Conservation (phyloP, 2,329 filamentous ascomycete genomes). For the Sordariomycetes sp. region DNA sequence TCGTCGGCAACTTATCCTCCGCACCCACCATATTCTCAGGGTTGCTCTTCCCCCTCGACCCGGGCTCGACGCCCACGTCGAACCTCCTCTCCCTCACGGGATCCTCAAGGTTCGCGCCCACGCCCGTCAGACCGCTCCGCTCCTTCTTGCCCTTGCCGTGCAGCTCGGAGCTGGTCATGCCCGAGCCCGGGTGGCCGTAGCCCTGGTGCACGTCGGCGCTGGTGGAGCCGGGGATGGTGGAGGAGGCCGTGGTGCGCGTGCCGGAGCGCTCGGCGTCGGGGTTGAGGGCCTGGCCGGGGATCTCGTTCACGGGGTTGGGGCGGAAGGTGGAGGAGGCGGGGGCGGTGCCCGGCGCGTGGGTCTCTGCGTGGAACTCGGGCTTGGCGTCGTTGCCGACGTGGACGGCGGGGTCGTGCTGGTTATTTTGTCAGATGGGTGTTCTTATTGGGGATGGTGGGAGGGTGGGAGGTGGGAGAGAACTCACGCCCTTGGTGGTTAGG, state of each 20-base stretch:
- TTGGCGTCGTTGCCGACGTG: conserved; percentile 46
- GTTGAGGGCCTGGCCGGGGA: conserved; percentile 23
- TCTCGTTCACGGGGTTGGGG: conserved; percentile 23
- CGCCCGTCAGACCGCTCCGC: conserved; percentile 25
- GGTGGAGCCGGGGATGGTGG: conserved; percentile 31
- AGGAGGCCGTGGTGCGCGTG: conserved; percentile 19
- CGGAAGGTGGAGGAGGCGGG: conserved; percentile 32
- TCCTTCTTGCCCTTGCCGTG: conserved; percentile 27
- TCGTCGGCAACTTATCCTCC: not conserved
- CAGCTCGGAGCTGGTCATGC: conserved; percentile 28
- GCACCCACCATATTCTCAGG: not conserved
- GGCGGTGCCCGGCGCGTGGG: conserved; percentile 51
- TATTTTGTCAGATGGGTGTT: not conserved
- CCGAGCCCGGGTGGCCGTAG: conserved; percentile 29
- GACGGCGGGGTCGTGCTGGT: conserved; percentile 55
- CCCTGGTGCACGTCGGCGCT: conserved; percentile 26
- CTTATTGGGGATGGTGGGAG: conserved; percentile 2
- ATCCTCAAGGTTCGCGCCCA: conserved; percentile 19
- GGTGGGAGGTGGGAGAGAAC: conserved; percentile 12
- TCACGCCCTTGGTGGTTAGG: conserved; percentile 41
- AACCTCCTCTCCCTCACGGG: conserved; percentile 17
- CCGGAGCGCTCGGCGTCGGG: conserved; percentile 12
- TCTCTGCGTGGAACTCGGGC: conserved; percentile 55
- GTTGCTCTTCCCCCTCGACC: not conserved
- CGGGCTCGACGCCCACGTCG: conserved; percentile 12